These are phyloP conservation scores for Boletus semigastroideus DNA, from an alignment of 1,284 basidiomycete genomes.

Conservation along the genomic window DNA sequence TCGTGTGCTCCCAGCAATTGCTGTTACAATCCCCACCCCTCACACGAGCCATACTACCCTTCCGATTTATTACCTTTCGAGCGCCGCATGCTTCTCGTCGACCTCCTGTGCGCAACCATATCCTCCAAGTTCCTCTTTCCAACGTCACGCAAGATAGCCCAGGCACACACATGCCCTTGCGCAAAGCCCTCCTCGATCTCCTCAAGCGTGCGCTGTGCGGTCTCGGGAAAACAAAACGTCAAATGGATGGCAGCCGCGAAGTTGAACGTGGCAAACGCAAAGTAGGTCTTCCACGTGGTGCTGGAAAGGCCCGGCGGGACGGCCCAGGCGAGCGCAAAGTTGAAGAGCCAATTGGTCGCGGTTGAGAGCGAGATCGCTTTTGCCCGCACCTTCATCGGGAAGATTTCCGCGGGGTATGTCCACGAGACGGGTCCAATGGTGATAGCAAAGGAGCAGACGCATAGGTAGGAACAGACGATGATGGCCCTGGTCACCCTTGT, in stretches of 20 bases:
- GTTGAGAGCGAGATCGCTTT: conserved; percentile 69
- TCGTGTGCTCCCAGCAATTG: no score
- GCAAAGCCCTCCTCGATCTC: conserved; percentile 75
- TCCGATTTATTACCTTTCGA: conserved; percentile 7
- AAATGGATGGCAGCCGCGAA: conserved; percentile 68
- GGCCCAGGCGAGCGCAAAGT: conserved; percentile 69
- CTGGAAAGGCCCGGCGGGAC: conserved; percentile 54
- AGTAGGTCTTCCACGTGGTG: conserved; percentile 65
- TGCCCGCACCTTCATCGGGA: conserved; percentile 69
- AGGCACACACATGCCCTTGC: conserved; percentile 71
- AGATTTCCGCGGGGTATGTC: conserved; percentile 67
- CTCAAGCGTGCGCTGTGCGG: conserved; percentile 68
- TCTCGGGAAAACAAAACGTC: conserved; percentile 75
- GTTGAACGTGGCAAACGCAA: conserved; percentile 78
- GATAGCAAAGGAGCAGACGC: conserved; percentile 71
- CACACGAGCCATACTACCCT: no score
- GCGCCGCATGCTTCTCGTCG: conserved; percentile 5
- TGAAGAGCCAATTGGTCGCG: conserved; percentile 71
- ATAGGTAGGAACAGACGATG: conserved; percentile 76
- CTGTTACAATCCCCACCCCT: no score
- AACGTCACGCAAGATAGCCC: conserved; percentile 61
- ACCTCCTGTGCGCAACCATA: conserved; percentile 29
- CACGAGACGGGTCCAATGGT: conserved; percentile 77
- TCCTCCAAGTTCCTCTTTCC: conserved; percentile 61
- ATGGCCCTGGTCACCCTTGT: conserved; percentile 60